A percentile compares a stretch with the other conserved stretches of the same genome.
Evolutionary conservation across 805 yeast genomes (phyloP).

Genomic region (Sugiyamaella chiloensis): DNA sequence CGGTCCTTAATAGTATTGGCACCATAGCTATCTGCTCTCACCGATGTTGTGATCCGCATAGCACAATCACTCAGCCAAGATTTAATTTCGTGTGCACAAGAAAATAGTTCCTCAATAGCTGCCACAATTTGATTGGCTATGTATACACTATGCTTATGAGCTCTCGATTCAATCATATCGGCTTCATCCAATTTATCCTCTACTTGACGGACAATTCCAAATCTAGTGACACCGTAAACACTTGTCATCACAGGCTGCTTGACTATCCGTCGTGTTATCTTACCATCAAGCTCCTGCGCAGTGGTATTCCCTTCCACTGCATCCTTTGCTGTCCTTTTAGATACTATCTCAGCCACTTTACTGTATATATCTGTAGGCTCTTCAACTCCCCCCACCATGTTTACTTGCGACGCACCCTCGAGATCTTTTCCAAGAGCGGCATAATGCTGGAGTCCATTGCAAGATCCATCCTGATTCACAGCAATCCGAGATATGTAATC

Average conservation of each 20-base stretch:
- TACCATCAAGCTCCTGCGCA: constrained; percentile 48
- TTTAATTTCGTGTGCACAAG: constrained; percentile 89
- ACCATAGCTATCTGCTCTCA: constrained; percentile 57
- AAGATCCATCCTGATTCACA: constrained; percentile 64
- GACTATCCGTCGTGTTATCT: constrained; percentile 79
- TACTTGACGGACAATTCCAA: constrained; percentile 91
- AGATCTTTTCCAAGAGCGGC: constrained; percentile 66
- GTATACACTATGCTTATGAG: constrained; percentile 45
- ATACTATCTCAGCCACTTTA: constrained; percentile 52
- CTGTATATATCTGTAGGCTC: constrained; percentile 57
- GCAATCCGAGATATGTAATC: constrained; percentile 49
- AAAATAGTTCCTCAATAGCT: constrained; percentile 77
- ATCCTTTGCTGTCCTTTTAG: constrained; percentile 38
- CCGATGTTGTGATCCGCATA: constrained; percentile 67
- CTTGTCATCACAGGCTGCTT: constrained; percentile 98
- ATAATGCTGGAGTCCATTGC: constrained; percentile 65
- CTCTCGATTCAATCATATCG: neutral
- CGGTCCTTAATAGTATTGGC: constrained; percentile 4
- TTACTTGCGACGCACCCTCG: constrained; percentile 62
- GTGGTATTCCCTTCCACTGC: constrained; percentile 21
- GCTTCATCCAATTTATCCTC: constrained; percentile 53
- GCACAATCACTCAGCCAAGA: constrained; percentile 94
- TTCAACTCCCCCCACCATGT: constrained; percentile 40
- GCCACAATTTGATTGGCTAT: constrained; percentile 75
- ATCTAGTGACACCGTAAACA: constrained; percentile 92